A percentile compares a stretch with the other conserved stretches of the same genome.
phyloP scores from a whole-genome alignment of 1,284 basidiomycete genomes.

The Wallemia hederae region DNA sequence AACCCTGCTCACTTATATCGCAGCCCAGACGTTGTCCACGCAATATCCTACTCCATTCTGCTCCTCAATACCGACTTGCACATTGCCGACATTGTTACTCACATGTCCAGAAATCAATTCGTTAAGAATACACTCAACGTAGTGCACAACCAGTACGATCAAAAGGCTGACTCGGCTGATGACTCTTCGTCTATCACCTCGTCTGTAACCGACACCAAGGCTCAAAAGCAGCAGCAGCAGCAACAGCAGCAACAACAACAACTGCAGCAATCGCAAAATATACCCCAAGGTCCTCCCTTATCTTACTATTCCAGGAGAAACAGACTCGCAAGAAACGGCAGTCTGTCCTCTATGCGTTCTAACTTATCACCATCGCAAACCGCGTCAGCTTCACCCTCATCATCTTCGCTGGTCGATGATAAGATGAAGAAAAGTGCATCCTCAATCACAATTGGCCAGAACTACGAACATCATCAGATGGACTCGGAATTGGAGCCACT shows the following conservation, averaged over 20 bases:
- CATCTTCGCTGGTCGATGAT: not conserved
- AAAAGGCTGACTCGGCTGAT: not conserved
- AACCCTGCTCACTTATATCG: conserved; percentile 55
- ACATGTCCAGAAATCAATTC: conserved; percentile 86
- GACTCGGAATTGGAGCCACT: conserved; percentile 4
- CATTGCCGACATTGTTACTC: conserved; percentile 56
- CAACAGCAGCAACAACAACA: not conserved
- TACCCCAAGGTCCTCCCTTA: not conserved
- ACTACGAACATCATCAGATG: not conserved
- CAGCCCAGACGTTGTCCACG: conserved; percentile 61
- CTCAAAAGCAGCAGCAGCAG: not conserved
- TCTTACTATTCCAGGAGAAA: not conserved
- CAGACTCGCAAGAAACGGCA: not conserved
- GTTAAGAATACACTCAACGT: conserved; percentile 67
- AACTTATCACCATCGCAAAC: not conserved
- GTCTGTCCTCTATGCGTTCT: not conserved
- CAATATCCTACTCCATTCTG: conserved; percentile 68
- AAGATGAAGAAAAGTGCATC: not conserved
- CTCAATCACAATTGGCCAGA: not conserved
- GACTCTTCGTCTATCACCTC: not conserved
- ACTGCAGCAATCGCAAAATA: not conserved
- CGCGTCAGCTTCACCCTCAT: not conserved
- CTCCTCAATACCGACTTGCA: conserved; percentile 92
- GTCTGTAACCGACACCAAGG: not conserved
- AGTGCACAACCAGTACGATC: conserved; percentile 32